Base-by-base conservation (phyloP, 177 flowering plant genomes). In the Vitis hybrid region DNA sequence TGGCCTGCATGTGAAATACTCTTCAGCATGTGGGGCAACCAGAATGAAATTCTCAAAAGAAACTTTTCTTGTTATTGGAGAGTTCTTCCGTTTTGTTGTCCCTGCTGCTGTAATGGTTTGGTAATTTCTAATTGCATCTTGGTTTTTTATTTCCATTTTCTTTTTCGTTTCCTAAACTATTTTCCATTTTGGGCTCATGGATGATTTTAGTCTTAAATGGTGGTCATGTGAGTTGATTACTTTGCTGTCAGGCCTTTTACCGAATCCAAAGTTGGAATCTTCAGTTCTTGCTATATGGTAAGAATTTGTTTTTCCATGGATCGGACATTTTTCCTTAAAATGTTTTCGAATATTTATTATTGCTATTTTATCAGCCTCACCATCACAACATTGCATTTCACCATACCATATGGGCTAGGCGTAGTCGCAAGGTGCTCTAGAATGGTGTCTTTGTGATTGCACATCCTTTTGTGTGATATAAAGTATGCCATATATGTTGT, bases 101-200 rank as follows among this genome's bases (percentile, higher is more conserved):
- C 84, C 84, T 49, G 75, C 84, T 14, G 77, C 80, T 54, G 34
- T 78, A 2, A 81, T 81, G 84, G 34, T 73, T 23, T 78, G 84
- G 84, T 81, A 72, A 66, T 19, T 18, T 18, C 57, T 50, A 19
- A 19, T 54, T 32, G 2, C 51, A 19, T 12, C 10, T 40, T 40
- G 55, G 50, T 3, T 68, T 19, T n/a, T 18, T 50, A 19, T 4
- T 15, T 10, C 55, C 5, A 4, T 56, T 56, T 55, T 1, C 8
- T 0, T 15, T 63, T 40, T 40, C 19, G 15, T 13, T 12, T 15
- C 34, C 15, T 0, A 14, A 5, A n/a, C 19, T 3, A 49, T 48
- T 64, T 1, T 17, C 1, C 3, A 2, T 48, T n/a, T 17, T 49
- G 49, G 23, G 12, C 40, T n/a, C 6, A n/a, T 18, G 30, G 2